These are phyloP conservation scores for Lipomyces sp. DNA, from an alignment of 805 yeast genomes.

Conservation along the genomic window DNA sequence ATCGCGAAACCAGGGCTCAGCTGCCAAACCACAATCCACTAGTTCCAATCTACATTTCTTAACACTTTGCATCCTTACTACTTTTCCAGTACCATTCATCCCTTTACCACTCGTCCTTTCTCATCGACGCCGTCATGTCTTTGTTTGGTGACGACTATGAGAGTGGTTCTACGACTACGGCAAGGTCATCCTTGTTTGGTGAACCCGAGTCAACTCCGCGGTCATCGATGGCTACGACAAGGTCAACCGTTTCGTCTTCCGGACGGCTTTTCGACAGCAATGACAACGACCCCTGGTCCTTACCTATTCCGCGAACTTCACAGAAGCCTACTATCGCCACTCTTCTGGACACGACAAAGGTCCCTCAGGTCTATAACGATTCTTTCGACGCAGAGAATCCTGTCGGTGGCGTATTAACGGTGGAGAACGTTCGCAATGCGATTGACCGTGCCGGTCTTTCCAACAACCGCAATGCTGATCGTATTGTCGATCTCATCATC, in stretches of 20 bases:
- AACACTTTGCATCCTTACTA: not conserved
- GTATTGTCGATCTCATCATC: conserved; percentile 23
- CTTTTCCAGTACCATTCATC: not conserved
- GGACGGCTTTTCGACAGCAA: conserved; percentile 27
- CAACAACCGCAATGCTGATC: conserved; percentile 20
- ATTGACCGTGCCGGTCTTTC: conserved; percentile 36
- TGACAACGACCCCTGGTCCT: conserved; percentile 32
- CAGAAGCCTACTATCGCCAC: conserved; percentile 35
- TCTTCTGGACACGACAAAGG: conserved; percentile 26
- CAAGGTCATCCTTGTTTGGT: conserved; percentile 32
- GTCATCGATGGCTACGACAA: conserved; percentile 25
- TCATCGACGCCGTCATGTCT: conserved; percentile 27
- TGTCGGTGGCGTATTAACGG: conserved; percentile 30
- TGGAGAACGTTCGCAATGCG: conserved; percentile 31
- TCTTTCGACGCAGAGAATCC: conserved; percentile 38
- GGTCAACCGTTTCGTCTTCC: conserved; percentile 16
- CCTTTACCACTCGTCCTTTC: not conserved
- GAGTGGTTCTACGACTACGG: conserved; percentile 16
- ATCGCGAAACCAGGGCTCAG: not conserved
- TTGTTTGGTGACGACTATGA: conserved; percentile 41
- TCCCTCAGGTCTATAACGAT: conserved; percentile 36
- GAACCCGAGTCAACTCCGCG: conserved; percentile 14
- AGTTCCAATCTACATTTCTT: conserved; percentile 1
- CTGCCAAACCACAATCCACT: not conserved
- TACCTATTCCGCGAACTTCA: conserved; percentile 19